Evolutionary conservation across 345 rosid genomes (phyloP), one percentile per base, ranked within the genome.

Genomic region (Boechera divaricarpa): DNA sequence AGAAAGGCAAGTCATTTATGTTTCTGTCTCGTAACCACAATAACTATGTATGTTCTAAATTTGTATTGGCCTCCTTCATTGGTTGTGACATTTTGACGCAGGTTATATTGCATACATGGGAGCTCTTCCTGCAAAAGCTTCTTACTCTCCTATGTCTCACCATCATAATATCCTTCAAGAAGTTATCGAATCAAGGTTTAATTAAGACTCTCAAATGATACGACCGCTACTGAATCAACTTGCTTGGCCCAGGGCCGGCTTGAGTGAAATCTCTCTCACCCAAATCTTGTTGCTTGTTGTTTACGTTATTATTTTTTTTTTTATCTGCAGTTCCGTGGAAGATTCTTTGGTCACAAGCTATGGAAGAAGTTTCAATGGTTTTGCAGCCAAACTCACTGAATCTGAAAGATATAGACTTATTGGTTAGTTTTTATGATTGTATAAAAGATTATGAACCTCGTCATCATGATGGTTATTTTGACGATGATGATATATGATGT

Each of bases 301-400:
- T 69, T 38, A 67, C 35, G 35, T 38, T 39, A 44, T 15, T 21
- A 1, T 57, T 29, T 51, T 7, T 10, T 56, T 55, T 2, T 39
- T 63, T 12, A 5, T 13, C 1, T 6, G 9, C 35, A 82, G 83
- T 36, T 73, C 79, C 15, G 49, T 64, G 10, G 79, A 47, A 58
- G 75, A 78, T 47, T 63, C 36, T 47, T 56, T 81, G 24, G 61
- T 75, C 9, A 75, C 78, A 83, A 83, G 82, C 54, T 83, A 80
- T 53, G 78, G 65, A 67, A 77, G 72, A 68, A 83, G 83, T 62
- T 80, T 83, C 65, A 83, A 74, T 62, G 86, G 44, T 28, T 83
- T 83, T 74, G 78, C 80, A 66, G 83, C 86, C 45, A 80, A 74
- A 59, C 83, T 90, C 52, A 87, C 80, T 21, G 65, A 84, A 36